Evolutionary conservation across 2,329 filamentous ascomycete genomes (phyloP).

Genomic region (Keithomyces neogunnii): DNA sequence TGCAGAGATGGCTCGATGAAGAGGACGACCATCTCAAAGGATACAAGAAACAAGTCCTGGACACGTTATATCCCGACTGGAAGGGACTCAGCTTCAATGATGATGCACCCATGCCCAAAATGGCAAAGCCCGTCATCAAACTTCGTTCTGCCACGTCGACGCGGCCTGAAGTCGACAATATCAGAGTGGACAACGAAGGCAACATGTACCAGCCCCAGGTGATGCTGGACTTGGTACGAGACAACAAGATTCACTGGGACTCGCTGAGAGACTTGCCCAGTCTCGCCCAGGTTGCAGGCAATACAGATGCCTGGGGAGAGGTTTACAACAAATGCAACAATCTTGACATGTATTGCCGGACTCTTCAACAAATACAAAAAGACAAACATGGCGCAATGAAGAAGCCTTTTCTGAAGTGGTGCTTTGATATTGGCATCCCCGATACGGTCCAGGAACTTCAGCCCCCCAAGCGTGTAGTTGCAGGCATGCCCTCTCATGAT

Average conservation of each 20-base stretch:
- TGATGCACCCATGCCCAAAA: constrained; percentile 19
- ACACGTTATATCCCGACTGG: constrained; percentile 19
- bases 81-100: constrained; percentile 16
- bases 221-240: constrained; percentile 10
- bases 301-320: background rate
- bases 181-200: constrained; percentile 10
- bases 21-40: constrained; percentile 20
- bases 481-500: constrained; percentile 1
- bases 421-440: constrained; percentile 9
- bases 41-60: constrained; percentile 11
- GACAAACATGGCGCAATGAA: background rate
- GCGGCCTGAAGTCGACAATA: constrained; percentile 4
- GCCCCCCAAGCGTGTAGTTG: background rate
- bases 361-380: constrained; percentile 1
- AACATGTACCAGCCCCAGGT: background rate
- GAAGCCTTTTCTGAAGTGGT: background rate
- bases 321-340: constrained; percentile 9
- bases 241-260: constrained; percentile 20
- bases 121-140: constrained; percentile 12
- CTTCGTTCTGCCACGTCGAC: constrained; percentile 11
- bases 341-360: constrained; percentile 14
- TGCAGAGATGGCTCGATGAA: constrained; percentile 20
- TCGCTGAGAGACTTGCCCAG: constrained; percentile 20
- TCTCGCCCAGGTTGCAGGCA: constrained; percentile 12
- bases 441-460: constrained; percentile 15